Evolutionary conservation across 352 stramenopile genomes (phyloP).

Genomic region (Aphanomyces stellatus): DNA sequence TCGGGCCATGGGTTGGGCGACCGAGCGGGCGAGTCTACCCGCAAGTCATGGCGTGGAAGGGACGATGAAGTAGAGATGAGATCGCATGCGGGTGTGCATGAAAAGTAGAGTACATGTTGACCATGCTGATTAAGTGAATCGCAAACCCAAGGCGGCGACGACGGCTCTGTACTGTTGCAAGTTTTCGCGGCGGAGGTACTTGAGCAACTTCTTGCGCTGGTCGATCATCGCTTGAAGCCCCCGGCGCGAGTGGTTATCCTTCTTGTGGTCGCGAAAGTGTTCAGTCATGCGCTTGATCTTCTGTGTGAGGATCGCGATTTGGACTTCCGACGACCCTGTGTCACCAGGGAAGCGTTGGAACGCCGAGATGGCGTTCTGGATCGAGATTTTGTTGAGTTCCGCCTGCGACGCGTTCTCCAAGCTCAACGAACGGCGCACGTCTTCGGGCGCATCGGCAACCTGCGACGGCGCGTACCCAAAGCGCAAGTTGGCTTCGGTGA

Average conservation of each 20-base stretch:
- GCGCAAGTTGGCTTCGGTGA: constrained; percentile 6
- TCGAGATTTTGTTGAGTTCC: constrained; percentile 75
- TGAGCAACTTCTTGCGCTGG: constrained; percentile 78
- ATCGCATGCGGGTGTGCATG: not conserved
- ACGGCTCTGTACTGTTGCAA: constrained; percentile 71
- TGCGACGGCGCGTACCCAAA: constrained; percentile 13
- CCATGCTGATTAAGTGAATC: constrained; percentile 44
- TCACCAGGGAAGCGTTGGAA: constrained; percentile 83
- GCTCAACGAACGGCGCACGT: constrained; percentile 36
- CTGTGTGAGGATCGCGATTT: constrained; percentile 78
- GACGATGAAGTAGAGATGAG: not conserved
- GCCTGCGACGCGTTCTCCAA: constrained; percentile 71
- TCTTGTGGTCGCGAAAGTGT: constrained; percentile 72
- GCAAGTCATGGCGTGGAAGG: too few species aligned
- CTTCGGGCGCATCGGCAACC: constrained; percentile 1
- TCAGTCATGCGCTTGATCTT: constrained; percentile 73
- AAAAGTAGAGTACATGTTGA: not conserved
- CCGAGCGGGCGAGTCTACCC: too few species aligned
- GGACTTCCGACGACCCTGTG: constrained; percentile 78
- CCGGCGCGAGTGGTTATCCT: constrained; percentile 81
- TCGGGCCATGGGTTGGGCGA: too few species aligned
- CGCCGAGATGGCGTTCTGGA: constrained; percentile 67
- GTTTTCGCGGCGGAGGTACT: constrained; percentile 77
- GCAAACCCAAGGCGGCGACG: constrained; percentile 62
- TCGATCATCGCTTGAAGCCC: constrained; percentile 80